Evolutionary conservation across 2,329 filamentous ascomycete species (phyloP), one percentile per base, ranked within the genome.

Genomic region (Mycogone perniciosa): DNA sequence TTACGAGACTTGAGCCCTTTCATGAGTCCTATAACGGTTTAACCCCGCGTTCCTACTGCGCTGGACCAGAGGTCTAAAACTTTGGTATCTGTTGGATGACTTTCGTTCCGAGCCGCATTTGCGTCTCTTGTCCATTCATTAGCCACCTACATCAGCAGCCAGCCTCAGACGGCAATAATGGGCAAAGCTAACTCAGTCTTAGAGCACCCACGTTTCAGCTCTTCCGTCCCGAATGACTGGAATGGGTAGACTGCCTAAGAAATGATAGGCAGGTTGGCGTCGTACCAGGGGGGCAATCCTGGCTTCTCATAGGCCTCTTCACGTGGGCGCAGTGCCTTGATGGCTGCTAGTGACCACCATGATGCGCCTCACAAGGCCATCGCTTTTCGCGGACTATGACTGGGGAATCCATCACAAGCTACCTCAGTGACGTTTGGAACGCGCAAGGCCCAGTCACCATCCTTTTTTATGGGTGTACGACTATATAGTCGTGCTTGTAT

Each of bases 341-440:
- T 54, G 55, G 40, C 51, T 53, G 54, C 57, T 52, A 56, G 58
- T 60, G 59, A 61, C 57, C 59, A 58, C 59, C 54, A 31, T 51
- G 31, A 40, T 50, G 38, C 46, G 41, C 52, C 56, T 60, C 58
- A 60, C 61, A 59, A 59, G 60, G 61, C 58, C 59, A 54, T 54
- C 51, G 54, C 56, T 44, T 48, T 41, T 39, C n/a, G 31, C 35
- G 43, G 46, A 46, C 31, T 50, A 48, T 44, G 35, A 38, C 35
- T 38, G 11, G 35, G 35, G 20, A 38, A 20, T 20, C 35, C 35
- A 38, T 38, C 35, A 38, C 35, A 38, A 38, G 35, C 35, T 38
- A 38, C 20, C 11, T 20, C 35, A n/a, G 35, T 38, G 35, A 38
- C 35, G 35, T 38, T 38, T 11, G 35, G 7, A 20, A 38, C n/a